Conservation (phyloP, 148 eudicot genomes). For the Chenopodium formosanum region DNA sequence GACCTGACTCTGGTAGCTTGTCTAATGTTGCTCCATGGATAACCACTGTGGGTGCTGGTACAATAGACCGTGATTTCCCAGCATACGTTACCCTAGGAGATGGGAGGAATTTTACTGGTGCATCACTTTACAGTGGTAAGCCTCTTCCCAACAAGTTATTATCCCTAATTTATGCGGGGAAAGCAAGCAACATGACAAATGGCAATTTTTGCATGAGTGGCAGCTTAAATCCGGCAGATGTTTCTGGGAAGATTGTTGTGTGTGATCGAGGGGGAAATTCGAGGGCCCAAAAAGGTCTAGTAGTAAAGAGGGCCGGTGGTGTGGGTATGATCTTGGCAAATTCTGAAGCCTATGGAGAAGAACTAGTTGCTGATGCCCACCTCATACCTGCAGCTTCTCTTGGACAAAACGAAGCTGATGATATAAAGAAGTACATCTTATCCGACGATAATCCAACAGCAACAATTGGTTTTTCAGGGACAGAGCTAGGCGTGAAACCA, state of each 20-base stretch:
- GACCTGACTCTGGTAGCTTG: conserved; percentile 56
- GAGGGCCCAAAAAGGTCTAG: conserved; percentile 63
- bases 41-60: conserved; percentile 81
- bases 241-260: conserved; percentile 73
- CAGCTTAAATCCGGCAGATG: conserved; percentile 43
- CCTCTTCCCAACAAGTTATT: conserved; percentile 38
- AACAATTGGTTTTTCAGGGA: conserved; percentile 51
- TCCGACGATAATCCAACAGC: conserved; percentile 47
- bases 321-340: conserved; percentile 74
- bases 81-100: conserved; percentile 57
- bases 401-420: conserved; percentile 49
- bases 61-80: conserved; percentile 80
- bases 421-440: conserved; percentile 51
- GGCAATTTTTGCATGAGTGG: conserved; percentile 63
- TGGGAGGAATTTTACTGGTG: conserved; percentile 60
- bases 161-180: conserved; percentile 60
- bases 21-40: conserved; percentile 94
- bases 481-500: conserved; percentile 65
- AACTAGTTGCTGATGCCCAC: conserved; percentile 77
- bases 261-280: conserved; percentile 72
- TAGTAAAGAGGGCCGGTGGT: conserved; percentile 68
- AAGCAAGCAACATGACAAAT: conserved; percentile 44
- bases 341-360: conserved; percentile 61
- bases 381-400: conserved; percentile 62
- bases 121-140: conserved; percentile 71